Base-by-base conservation (phyloP, 768 basidiomycete genomes). In the Amanita jacksonii region DNA sequence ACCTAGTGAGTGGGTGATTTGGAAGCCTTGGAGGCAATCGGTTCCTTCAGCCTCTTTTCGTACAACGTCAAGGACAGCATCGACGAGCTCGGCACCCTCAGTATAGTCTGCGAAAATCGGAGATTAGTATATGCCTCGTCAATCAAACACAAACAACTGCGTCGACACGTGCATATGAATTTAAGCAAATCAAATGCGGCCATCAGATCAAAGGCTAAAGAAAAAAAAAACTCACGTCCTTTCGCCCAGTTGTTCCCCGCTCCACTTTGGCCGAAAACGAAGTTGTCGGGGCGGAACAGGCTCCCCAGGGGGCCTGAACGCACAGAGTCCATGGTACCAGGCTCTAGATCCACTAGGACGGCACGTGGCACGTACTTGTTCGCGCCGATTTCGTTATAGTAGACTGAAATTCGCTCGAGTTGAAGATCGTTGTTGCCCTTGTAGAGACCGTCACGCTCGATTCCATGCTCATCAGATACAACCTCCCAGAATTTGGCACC, bases 201-300 rank as follows among this genome's bases (percentile, higher is more conserved):
- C 39, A 51, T 52, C 47, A 48, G 41, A 41, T 49, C 20, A 0
- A 41, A 25, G 38, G 42, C 34, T 25, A 46, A 47, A 15, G 22
- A 39, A 35, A 33, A 18, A 20, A 38, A 3, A 19, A 30, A 85
- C 89, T 77, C 60, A 91, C 85, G 86, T 74, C 94, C 94, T 83
- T 98, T 99, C 18, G 96, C 94, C 96, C 96, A 98, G 73, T 98
- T 98, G 80, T 99, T 97, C 60, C 94, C 93, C 55, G 92, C 94
- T 68, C 92, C 92, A 64, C 81, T 91, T 68, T 98, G 94, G 45
- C 92, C 94, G 52, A 93, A 96, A 57, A 97, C 91, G 59, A 94
- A 94, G 77, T 96, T 97, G 70, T 96, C 93, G 28, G 93, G 93
- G 56, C 90, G 83, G 87, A 96, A 97, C 52, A 98, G 80, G 52